phyloP scores from a whole-genome alignment of 257 asterid species.

The Striga asiatica region DNA sequence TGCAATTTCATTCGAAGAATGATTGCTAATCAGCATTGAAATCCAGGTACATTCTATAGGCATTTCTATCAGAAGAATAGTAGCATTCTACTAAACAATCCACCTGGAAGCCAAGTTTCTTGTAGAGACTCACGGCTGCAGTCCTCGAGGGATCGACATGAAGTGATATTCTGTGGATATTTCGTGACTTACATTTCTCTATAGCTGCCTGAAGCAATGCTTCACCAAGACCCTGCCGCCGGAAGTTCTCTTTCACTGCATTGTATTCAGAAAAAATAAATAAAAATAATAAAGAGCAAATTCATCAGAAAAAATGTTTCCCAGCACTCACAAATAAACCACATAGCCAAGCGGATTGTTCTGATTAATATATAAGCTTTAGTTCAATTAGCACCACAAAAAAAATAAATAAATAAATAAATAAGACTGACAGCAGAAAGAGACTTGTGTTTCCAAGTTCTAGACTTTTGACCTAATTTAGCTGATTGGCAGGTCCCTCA shows the following conservation, averaged over 20 bases:
- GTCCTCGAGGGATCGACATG: constrained; percentile 78
- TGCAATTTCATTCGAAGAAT: not conserved
- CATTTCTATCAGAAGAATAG: constrained; percentile 64
- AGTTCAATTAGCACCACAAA: too few relatives aligned
- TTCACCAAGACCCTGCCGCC: constrained; percentile 73
- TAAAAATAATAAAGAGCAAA: not conserved
- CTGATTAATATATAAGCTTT: too few relatives aligned
- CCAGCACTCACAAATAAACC: too few relatives aligned
- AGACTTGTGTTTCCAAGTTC: too few relatives aligned
- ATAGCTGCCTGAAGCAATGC: constrained; percentile 63
- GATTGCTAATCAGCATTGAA: constrained; percentile 24
- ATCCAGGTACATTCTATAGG: constrained; percentile 82
- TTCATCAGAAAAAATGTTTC: not conserved
- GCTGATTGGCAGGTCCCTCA: too few relatives aligned
- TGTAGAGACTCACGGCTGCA: constrained; percentile 66
- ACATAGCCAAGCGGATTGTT: too few relatives aligned
- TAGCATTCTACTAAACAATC: constrained; percentile 60
- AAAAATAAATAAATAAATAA: too few relatives aligned
- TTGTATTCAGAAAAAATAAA: constrained; percentile 1
- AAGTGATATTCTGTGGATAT: constrained; percentile 54
- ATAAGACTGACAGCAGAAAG: too few relatives aligned
- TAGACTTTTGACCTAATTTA: too few relatives aligned
- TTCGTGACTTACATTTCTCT: constrained; percentile 60
- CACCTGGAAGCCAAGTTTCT: constrained; percentile 62
- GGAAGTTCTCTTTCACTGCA: constrained; percentile 56